Percentiles rank a stretch among this genome's conserved stretches.
These are phyloP conservation scores for Limonium bicolor DNA, from an alignment of 148 eudicot genomes.

Conservation along the genomic window DNA sequence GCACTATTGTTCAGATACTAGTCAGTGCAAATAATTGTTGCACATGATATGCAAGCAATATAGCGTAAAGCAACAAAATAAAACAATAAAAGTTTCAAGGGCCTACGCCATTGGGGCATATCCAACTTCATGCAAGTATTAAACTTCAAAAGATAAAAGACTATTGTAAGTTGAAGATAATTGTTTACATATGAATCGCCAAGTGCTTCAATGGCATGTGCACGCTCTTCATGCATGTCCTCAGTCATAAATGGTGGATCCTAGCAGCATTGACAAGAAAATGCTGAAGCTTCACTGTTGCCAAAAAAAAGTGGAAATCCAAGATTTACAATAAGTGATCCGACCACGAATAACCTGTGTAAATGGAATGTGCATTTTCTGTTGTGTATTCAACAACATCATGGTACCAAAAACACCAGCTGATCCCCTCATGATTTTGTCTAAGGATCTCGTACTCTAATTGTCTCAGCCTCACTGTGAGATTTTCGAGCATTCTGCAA, in stretches of 20 bases:
- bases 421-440: constrained; percentile 47
- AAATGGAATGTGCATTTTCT: constrained; percentile 73
- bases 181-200: constrained; percentile 29
- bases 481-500: constrained; percentile 12
- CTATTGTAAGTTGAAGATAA: no score
- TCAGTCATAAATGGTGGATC: constrained; percentile 96
- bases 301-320: no score
- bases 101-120: no score
- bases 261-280: constrained; percentile 19
- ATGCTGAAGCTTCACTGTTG: background rate
- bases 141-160: no score
- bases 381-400: constrained; percentile 61
- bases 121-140: no score
- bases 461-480: constrained; percentile 9
- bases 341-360: constrained; percentile 89
- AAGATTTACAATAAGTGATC: no score
- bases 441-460: constrained; percentile 17
- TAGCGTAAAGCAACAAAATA: constrained; percentile 1
- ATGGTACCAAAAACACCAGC: constrained; percentile 49
- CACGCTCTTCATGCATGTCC: constrained; percentile 97
- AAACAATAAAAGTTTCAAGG: no score
- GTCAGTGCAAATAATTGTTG: no score
- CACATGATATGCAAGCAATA: constrained; percentile 2
- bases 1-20: no score
- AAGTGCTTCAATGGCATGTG: constrained; percentile 64